Percentiles rank a stretch among this genome's conserved stretches.
Evolutionary conservation across 306 rosid genomes (phyloP).

Genomic region (Begonia masoniana): DNA sequence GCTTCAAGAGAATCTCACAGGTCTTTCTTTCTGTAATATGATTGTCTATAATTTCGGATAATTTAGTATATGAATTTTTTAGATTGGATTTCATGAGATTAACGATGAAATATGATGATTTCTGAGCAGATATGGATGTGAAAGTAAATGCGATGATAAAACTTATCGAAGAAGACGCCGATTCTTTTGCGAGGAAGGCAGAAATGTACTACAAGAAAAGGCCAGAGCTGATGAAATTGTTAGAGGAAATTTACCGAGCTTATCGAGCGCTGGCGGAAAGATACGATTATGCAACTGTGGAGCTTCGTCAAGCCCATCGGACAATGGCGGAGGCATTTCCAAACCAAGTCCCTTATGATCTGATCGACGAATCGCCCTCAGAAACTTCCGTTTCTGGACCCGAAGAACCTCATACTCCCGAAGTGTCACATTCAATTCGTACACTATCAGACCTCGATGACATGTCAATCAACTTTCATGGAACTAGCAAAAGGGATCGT

Average conservation of each 20-base stretch:
- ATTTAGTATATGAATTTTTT: too few relatives aligned
- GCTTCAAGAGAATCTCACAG: constrained; percentile 98
- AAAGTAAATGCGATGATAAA: constrained; percentile 97
- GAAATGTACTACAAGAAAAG: constrained; percentile 99
- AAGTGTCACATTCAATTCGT: constrained; percentile 33
- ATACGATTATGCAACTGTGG: constrained; percentile 92
- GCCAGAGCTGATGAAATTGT: constrained; percentile 92
- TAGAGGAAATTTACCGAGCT: constrained; percentile 98
- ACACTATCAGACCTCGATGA: constrained; percentile 39
- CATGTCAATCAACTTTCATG: constrained; percentile 24
- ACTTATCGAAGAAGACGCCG: constrained; percentile 99
- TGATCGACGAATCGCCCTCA: constrained; percentile 51
- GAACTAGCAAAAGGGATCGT: constrained; percentile 52
- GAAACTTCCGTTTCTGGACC: constrained; percentile 40
- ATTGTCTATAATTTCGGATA: too few relatives aligned
- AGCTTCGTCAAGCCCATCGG: constrained; percentile 87
- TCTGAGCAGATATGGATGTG: constrained; percentile 77
- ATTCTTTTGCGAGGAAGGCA: constrained; percentile 98
- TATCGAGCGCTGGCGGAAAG: constrained; percentile 98
- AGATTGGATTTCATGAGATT: background rate
- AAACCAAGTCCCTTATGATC: constrained; percentile 47
- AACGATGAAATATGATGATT: constrained; percentile 3
- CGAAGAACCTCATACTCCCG: constrained; percentile 45
- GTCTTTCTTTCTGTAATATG: constrained; percentile 17
- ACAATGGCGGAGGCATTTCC: constrained; percentile 94